Evolutionary conservation across 257 asterid genomes (phyloP).

Genomic region (Solanum stenotomum): DNA sequence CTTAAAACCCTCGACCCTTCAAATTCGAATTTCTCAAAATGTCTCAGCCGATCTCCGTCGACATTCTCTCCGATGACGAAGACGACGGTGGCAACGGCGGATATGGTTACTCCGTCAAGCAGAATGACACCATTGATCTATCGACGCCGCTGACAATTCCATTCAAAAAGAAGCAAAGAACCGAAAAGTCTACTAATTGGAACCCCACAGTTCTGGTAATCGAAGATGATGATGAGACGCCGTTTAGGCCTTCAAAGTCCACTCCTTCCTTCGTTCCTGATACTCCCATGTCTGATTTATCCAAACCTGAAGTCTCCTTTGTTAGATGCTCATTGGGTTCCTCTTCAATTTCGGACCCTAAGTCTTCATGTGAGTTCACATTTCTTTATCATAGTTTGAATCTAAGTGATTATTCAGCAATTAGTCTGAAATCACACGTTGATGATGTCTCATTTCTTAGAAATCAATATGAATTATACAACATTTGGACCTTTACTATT

Average conservation of each 20-base stretch:
- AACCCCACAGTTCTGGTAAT: slow-evolving; percentile 43
- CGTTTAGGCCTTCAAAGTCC: slow-evolving; percentile 18
- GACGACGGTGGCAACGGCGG: not conserved
- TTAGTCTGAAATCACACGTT: not conserved
- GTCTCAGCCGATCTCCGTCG: slow-evolving; percentile 58
- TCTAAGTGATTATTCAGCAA: not conserved
- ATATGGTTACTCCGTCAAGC: not conserved
- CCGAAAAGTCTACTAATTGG: slow-evolving; percentile 27
- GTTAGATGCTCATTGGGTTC: slow-evolving; percentile 25
- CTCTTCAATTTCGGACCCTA: not conserved
- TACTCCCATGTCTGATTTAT: slow-evolving; percentile 40
- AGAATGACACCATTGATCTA: slow-evolving; percentile 39
- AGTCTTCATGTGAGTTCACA: slow-evolving; percentile 16
- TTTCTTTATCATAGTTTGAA: not conserved
- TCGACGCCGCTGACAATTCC: slow-evolving; percentile 46
- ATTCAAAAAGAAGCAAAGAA: slow-evolving; percentile 58
- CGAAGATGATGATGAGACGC: slow-evolving; percentile 68
- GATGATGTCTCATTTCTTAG: not conserved
- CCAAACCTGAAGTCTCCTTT: slow-evolving; percentile 20
- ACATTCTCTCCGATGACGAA: slow-evolving; percentile 56
- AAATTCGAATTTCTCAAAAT: slow-evolving; percentile 9
- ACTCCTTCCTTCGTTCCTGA: slow-evolving; percentile 41
- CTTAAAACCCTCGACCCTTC: not conserved
- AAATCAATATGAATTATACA: not conserved
- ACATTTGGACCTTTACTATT: not conserved